Evolutionary conservation across 73 alveolate genomes (phyloP).

Genomic region (Tetrahymena borealis): DNA sequence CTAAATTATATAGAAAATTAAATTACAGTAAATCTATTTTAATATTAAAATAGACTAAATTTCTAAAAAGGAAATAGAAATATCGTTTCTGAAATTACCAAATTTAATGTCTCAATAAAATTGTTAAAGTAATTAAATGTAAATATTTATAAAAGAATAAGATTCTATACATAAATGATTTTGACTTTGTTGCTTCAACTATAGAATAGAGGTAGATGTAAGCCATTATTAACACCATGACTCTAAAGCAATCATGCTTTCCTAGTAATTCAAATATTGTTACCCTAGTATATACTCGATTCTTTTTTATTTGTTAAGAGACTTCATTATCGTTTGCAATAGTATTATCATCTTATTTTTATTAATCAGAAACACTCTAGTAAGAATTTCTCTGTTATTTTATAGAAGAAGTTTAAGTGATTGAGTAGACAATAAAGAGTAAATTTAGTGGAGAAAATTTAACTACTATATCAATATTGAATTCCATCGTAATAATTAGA

Average conservation of each 20-base stretch:
- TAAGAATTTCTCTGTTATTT: neutral
- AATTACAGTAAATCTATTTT: neutral
- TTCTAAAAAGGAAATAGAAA: too few species aligned
- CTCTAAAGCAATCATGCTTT: neutral
- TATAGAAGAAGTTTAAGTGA: neutral
- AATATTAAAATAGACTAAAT: neutral
- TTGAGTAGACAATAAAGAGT: neutral
- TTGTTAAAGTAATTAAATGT: too few species aligned
- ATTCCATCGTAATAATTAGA: neutral
- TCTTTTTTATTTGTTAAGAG: neutral
- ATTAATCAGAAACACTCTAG: neutral
- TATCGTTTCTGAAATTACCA: too few species aligned
- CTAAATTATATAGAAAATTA: neutral
- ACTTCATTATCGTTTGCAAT: neutral
- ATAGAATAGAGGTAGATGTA: neutral
- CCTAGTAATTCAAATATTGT: neutral
- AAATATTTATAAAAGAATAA: too few species aligned
- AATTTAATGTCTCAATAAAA: too few species aligned
- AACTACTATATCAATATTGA: neutral
- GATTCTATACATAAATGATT: neutral
- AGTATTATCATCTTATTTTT: neutral
- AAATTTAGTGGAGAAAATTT: neutral
- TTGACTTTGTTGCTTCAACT: neutral
- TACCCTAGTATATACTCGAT: neutral
- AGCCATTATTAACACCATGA: neutral